These are phyloP conservation scores for Pichia membranifaciens DNA, from an alignment of 805 yeast genomes.

Conservation along the genomic window DNA sequence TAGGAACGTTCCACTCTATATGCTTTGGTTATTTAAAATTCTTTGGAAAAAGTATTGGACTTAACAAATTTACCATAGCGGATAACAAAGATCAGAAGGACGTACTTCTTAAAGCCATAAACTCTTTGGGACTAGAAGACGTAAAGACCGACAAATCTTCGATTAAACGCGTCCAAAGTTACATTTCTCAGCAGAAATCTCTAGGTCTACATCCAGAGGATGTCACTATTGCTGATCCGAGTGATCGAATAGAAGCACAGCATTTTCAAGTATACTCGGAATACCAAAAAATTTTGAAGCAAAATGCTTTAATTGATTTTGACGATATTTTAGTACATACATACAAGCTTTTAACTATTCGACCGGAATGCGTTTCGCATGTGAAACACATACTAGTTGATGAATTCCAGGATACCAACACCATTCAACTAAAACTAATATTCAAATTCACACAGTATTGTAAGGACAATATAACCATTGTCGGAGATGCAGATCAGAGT, in stretches of 20 bases:
- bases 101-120: conserved; percentile 31
- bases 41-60: conserved; percentile 48
- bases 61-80: conserved; percentile 46
- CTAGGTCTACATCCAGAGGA: conserved; percentile 41
- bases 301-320: conserved; percentile 57
- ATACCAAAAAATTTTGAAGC: conserved; percentile 46
- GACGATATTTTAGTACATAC: conserved; percentile 72
- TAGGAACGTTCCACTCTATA: conserved; percentile 90
- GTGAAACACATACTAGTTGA: conserved; percentile 77
- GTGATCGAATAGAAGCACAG: conserved; percentile 24
- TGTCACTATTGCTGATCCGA: conserved; percentile 18
- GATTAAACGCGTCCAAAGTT: conserved; percentile 34
- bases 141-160: conserved; percentile 31
- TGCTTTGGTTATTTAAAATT: conserved; percentile 55
- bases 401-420: conserved; percentile 91
- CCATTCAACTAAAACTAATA: conserved; percentile 67
- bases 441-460: conserved; percentile 42
- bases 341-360: conserved; percentile 38
- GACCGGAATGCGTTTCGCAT: conserved; percentile 40
- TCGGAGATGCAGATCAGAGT: conserved; percentile 96
- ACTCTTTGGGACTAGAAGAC: conserved; percentile 8
- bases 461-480: conserved; percentile 64
- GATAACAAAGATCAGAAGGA: conserved; percentile 57
- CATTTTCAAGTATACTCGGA: conserved; percentile 39
- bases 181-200: conserved; percentile 55